Conservation (phyloP, 2,329 filamentous ascomycete genomes). For the Venturia carpophila region DNA sequence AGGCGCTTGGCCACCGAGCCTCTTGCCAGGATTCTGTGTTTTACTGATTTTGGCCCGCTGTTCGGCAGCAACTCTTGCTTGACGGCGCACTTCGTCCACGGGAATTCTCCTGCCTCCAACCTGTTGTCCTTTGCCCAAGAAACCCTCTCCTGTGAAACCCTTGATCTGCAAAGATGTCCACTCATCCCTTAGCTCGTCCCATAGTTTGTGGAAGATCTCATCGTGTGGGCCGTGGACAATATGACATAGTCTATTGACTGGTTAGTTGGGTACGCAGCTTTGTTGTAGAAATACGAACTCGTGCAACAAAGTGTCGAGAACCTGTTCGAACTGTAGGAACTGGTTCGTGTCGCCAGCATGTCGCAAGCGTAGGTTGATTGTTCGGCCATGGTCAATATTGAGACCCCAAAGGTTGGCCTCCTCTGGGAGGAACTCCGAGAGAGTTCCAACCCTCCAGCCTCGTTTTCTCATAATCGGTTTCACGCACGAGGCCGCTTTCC, state of each 20-base stretch:
- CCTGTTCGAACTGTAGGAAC: conserved; percentile 71
- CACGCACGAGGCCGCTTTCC: conserved; percentile 76
- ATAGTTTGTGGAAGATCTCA: conserved; percentile 71
- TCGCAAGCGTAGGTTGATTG: conserved; percentile 75
- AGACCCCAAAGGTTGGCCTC: conserved; percentile 68
- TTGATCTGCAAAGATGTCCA: conserved; percentile 67
- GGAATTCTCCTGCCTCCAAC: conserved; percentile 58
- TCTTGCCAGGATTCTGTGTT: neutral
- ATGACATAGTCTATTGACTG: conserved; percentile 56
- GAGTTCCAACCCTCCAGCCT: conserved; percentile 67
- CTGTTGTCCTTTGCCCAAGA: conserved; percentile 65
- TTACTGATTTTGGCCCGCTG: conserved; percentile 51
- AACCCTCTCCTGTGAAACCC: conserved; percentile 86
- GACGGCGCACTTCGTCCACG: conserved; percentile 62
- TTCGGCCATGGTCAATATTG: conserved; percentile 68
- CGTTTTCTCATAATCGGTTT: conserved; percentile 92
- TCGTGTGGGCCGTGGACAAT: conserved; percentile 80
- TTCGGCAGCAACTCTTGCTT: conserved; percentile 68
- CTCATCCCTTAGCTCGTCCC: conserved; percentile 84
- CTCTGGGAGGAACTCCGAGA: conserved; percentile 79
- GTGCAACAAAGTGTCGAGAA: conserved; percentile 88
- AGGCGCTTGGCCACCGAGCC: conserved; percentile 4
- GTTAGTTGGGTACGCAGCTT: conserved; percentile 20
- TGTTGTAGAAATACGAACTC: conserved; percentile 44
- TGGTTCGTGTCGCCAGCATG: conserved; percentile 65